Evolutionary conservation across 805 yeast genomes (phyloP).

Genomic region (Candida ascalaphidarum): DNA sequence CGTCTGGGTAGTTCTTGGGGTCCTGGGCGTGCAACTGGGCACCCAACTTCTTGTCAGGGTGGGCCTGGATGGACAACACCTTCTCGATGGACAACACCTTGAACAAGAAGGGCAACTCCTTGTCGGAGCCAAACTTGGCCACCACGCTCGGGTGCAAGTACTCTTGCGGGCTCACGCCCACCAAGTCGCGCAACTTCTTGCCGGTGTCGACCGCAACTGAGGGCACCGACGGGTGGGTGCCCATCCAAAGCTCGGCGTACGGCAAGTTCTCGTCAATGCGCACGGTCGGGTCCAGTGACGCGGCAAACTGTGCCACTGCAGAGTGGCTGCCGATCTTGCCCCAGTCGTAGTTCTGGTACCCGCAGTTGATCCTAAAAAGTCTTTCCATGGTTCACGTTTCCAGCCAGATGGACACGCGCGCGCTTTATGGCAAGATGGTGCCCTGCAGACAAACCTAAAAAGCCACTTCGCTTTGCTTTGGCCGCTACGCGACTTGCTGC

Average conservation of each 20-base stretch:
- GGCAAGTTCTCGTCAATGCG: constrained; percentile 68
- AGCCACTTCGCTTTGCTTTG: too few relatives aligned
- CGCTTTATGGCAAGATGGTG: too few relatives aligned
- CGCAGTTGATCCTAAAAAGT: constrained; percentile 38
- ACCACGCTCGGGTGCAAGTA: constrained; percentile 54
- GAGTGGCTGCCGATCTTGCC: constrained; percentile 70
- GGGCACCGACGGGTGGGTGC: constrained; percentile 92
- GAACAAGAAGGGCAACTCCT: constrained; percentile 85
- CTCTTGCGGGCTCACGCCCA: constrained; percentile 48
- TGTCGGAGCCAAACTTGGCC: constrained; percentile 54
- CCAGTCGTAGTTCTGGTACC: constrained; percentile 80
- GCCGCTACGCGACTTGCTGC: too few relatives aligned
- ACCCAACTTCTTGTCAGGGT: constrained; percentile 87
- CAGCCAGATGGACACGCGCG: too few relatives aligned
- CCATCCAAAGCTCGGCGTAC: constrained; percentile 99
- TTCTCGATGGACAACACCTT: constrained; percentile 90
- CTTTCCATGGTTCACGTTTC: too few relatives aligned
- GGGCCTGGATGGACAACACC: constrained; percentile 94
- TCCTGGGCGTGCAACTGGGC: constrained; percentile 67
- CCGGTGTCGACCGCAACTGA: constrained; percentile 48
- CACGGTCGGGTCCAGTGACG: constrained; percentile 54
- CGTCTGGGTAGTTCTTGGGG: constrained; percentile 94
- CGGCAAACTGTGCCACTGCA: constrained; percentile 85
- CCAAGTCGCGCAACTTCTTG: constrained; percentile 56
- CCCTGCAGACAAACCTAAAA: too few relatives aligned